phyloP scores from a whole-genome alignment of 2,329 filamentous ascomycete species.

The Neoscytalidium dimidiatum region DNA sequence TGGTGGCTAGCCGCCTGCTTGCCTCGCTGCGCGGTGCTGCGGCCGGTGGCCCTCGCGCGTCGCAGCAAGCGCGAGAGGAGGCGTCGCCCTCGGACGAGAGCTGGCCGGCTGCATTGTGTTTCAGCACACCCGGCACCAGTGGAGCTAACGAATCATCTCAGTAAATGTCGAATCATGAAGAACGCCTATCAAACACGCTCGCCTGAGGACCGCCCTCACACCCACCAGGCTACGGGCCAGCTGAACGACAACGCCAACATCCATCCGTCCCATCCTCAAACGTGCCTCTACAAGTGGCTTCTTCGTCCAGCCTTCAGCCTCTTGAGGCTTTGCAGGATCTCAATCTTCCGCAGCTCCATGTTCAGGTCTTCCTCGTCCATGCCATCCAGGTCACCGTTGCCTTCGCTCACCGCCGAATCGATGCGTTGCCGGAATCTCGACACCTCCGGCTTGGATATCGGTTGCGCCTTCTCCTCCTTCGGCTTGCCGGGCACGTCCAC shows the following conservation, averaged over 20 bases:
- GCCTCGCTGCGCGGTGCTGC: neutral
- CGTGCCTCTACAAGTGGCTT: neutral
- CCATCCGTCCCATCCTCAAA: neutral
- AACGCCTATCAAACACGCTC: neutral
- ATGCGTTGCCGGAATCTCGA: neutral
- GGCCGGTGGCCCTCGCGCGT: neutral
- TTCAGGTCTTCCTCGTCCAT: constrained; percentile 15
- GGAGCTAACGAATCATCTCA: constrained; percentile 11
- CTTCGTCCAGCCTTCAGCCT: neutral
- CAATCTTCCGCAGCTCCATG: constrained; percentile 15
- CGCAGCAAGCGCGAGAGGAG: neutral
- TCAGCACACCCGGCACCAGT: neutral
- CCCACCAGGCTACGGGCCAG: neutral
- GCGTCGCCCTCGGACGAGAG: neutral
- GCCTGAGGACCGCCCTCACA: neutral
- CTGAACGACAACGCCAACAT: neutral
- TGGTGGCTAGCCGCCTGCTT: neutral
- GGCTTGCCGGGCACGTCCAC: constrained; percentile 32
- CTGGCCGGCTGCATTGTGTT: neutral
- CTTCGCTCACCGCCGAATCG: constrained; percentile 4
- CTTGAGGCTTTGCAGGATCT: constrained; percentile 16
- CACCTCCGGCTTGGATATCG: neutral
- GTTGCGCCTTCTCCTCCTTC: neutral
- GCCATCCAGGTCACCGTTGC: constrained; percentile 3
- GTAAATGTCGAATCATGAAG: constrained; percentile 5